A percentile compares a stretch with the other conserved stretches of the same genome.
Evolutionary conservation across 129 eudicot species (phyloP).

Genomic region (Oenanthe sinensis): DNA sequence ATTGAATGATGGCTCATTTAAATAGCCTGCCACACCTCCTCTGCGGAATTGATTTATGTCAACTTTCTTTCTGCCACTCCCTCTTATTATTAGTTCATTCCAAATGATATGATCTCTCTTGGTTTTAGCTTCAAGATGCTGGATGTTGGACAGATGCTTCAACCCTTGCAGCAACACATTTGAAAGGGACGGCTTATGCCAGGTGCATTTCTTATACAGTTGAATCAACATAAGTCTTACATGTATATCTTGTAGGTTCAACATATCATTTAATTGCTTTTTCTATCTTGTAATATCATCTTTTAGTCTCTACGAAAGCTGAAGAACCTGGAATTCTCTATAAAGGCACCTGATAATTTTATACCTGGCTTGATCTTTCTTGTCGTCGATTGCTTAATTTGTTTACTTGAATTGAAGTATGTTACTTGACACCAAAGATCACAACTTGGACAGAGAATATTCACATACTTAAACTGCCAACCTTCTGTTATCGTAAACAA

Average conservation of each 20-base stretch:
- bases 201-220: constrained; percentile 40
- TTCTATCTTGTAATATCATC: constrained; percentile 1
- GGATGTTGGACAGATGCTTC: constrained; percentile 99
- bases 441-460: not conserved
- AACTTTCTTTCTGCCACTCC: not conserved
- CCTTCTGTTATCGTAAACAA: not conserved
- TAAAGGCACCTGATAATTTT: not conserved
- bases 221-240: not conserved
- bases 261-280: not conserved
- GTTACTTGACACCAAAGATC: not conserved
- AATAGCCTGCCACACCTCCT: not conserved
- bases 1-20: not conserved
- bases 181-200: constrained; percentile 86
- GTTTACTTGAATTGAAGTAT: not conserved
- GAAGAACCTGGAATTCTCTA: not conserved
- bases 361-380: not conserved
- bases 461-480: not conserved
- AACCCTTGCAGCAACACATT: constrained; percentile 95
- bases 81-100: constrained; percentile 6
- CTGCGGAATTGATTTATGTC: too few species aligned
- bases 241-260: not conserved
- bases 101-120: constrained; percentile 16
- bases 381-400: not conserved
- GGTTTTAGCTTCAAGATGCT: constrained; percentile 92
- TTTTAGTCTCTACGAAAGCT: not conserved